These are phyloP conservation scores for Diaporthe batatas DNA, from an alignment of 2,329 filamentous ascomycete genomes.

Conservation along the genomic window DNA sequence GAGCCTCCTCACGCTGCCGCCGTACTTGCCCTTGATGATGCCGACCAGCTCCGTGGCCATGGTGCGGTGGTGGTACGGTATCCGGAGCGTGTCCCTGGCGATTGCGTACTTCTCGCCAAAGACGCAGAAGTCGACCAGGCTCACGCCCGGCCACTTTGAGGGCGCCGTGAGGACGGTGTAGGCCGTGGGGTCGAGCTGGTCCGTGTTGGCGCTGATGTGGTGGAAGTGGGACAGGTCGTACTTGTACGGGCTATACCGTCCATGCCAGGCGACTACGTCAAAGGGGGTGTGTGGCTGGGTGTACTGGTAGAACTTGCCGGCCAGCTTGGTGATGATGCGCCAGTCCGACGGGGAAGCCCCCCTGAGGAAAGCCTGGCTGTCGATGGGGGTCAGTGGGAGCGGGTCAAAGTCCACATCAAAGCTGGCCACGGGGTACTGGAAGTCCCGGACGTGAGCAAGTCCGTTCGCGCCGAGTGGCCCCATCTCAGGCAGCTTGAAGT, in stretches of 20 bases:
- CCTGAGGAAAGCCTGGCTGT: neutral
- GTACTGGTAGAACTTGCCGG: constrained; percentile 69
- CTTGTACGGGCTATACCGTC: constrained; percentile 66
- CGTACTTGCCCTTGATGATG: constrained; percentile 53
- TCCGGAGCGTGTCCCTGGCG: constrained; percentile 66
- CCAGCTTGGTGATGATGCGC: constrained; percentile 68
- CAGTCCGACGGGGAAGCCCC: constrained; percentile 13
- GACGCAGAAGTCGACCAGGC: constrained; percentile 72
- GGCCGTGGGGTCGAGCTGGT: constrained; percentile 74
- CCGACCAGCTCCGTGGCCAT: constrained; percentile 66
- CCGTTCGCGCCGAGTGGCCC: constrained; percentile 75
- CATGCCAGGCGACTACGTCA: constrained; percentile 77
- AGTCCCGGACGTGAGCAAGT: constrained; percentile 74
- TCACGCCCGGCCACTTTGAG: constrained; percentile 64
- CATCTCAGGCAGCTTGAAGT: constrained; percentile 74
- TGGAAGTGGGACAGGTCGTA: constrained; percentile 66
- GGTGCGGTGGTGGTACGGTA: constrained; percentile 68
- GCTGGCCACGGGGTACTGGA: constrained; percentile 69
- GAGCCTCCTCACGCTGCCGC: constrained; percentile 48
- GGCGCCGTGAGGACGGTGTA: constrained; percentile 72
- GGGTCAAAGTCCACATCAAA: constrained; percentile 55
- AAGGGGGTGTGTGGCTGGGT: constrained; percentile 74
- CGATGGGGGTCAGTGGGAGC: constrained; percentile 17
- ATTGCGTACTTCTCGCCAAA: constrained; percentile 75
- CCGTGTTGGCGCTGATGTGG: constrained; percentile 68